phyloP scores from a whole-genome alignment of 2,329 filamentous ascomycete species.

The Fusarium incarnatum region DNA sequence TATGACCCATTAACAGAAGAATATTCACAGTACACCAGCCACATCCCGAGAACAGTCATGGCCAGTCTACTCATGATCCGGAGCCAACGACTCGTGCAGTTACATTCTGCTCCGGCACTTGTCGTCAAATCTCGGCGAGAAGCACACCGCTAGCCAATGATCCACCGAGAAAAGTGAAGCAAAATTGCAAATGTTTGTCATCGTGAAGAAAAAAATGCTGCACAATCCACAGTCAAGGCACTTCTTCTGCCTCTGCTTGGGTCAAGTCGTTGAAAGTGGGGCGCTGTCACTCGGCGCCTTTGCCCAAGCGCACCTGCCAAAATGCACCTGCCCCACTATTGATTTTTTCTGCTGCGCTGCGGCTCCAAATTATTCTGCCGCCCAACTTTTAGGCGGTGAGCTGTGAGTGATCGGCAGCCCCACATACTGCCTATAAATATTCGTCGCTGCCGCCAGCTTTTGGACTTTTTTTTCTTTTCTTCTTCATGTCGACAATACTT shows the following conservation, averaged over 20 bases:
- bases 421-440: slow-evolving; percentile 37
- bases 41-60: not conserved
- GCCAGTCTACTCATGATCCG: not conserved
- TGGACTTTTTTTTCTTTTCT: slow-evolving; percentile 60
- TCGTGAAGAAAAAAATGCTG: not conserved
- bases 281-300: not conserved
- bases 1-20: not conserved
- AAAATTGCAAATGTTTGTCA: not conserved
- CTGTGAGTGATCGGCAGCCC: slow-evolving; percentile 26
- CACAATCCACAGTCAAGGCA: slow-evolving; percentile 15
- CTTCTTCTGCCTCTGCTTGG: not conserved
- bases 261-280: slow-evolving; percentile 12
- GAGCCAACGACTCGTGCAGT: slow-evolving; percentile 24
- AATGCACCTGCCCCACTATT: not conserved
- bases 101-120: slow-evolving; percentile 4
- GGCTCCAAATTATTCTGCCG: slow-evolving; percentile 42
- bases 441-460: slow-evolving; percentile 10
- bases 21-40: not conserved
- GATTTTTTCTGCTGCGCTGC: not conserved
- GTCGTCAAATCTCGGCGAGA: slow-evolving; percentile 3
- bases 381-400: slow-evolving; percentile 53
- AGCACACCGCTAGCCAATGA: not conserved
- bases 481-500: slow-evolving; percentile 73
- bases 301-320: not conserved
- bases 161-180: not conserved